These are phyloP conservation scores for Hypocrella siamensis DNA, from an alignment of 2,329 filamentous ascomycete genomes.

Conservation along the genomic window DNA sequence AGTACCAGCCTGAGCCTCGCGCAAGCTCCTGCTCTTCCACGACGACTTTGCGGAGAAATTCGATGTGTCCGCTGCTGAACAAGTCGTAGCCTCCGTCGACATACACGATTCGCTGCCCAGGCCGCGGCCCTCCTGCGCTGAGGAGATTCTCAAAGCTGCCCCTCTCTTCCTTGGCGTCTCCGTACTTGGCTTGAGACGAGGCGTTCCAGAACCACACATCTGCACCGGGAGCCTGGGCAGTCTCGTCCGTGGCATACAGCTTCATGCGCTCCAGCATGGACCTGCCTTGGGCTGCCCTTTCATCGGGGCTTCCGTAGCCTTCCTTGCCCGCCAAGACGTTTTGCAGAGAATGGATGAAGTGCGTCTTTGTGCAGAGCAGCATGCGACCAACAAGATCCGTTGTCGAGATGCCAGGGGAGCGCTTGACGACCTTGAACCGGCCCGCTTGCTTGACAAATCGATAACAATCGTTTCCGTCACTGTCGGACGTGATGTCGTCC, in stretches of 20 bases:
- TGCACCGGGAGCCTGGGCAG: constrained; percentile 60
- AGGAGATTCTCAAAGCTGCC: constrained; percentile 55
- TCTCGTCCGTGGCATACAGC: constrained; percentile 79
- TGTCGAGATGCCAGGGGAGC: constrained; percentile 90
- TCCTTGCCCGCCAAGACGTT: constrained; percentile 54
- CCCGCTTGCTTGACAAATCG: constrained; percentile 90
- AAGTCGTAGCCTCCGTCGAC: constrained; percentile 95
- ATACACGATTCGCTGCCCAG: constrained; percentile 77
- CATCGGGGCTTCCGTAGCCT: constrained; percentile 52
- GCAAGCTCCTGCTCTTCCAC: constrained; percentile 57
- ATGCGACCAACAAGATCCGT: constrained; percentile 97
- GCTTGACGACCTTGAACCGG: constrained; percentile 91
- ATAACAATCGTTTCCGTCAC: constrained; percentile 89
- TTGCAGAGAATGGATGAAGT: constrained; percentile 76
- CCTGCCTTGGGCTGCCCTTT: constrained; percentile 45
- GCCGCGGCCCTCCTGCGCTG: constrained; percentile 51
- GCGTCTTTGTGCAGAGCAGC: constrained; percentile 85
- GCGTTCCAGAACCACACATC: constrained; percentile 76
- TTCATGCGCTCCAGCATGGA: constrained; percentile 64
- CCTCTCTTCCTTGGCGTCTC: constrained; percentile 35
- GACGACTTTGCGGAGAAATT: constrained; percentile 71
- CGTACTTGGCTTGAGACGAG: constrained; percentile 29
- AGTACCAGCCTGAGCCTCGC: constrained; percentile 57
- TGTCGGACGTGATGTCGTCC: constrained; percentile 93
- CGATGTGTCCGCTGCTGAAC: constrained; percentile 93